phyloP scores from a whole-genome alignment of 768 basidiomycete genomes.

The Psilocybe azurescens region DNA sequence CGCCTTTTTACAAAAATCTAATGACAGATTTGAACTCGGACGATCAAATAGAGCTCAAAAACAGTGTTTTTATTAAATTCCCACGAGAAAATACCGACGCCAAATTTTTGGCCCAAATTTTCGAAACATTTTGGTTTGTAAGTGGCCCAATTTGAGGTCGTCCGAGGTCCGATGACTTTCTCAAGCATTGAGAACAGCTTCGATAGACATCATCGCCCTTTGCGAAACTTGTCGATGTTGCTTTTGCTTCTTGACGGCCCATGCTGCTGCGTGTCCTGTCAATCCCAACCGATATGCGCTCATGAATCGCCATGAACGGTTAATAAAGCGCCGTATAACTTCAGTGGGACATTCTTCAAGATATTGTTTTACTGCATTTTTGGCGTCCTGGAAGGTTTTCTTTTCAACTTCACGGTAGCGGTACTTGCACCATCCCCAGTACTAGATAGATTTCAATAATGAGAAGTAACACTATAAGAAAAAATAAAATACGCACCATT shows the following conservation, averaged over 20 bases:
- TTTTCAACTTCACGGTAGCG: conserved; percentile 36
- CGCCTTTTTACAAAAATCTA: too few species aligned
- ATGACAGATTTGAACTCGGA: too few species aligned
- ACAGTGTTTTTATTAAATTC: conserved; percentile 15
- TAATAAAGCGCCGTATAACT: conserved; percentile 34
- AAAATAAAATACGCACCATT: conserved; percentile 31
- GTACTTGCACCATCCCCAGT: conserved; percentile 46
- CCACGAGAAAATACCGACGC: conserved; percentile 8
- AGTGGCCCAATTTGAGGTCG: not conserved
- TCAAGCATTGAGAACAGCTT: conserved; percentile 38
- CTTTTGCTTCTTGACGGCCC: too few species aligned
- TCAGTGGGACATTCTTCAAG: conserved; percentile 42
- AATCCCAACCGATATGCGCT: too few species aligned
- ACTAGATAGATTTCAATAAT: conserved; percentile 23
- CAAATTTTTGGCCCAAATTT: conserved; percentile 18
- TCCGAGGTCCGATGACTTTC: not conserved
- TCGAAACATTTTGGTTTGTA: conserved; percentile 9
- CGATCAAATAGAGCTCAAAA: too few species aligned
- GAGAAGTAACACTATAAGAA: not conserved
- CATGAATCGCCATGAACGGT: too few species aligned
- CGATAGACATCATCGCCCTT: too few species aligned
- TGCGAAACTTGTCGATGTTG: too few species aligned
- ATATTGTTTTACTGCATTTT: conserved; percentile 23
- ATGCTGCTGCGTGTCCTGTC: too few species aligned
- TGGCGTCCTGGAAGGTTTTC: too few species aligned